These are phyloP conservation scores for Orbilia brochopaga DNA, from an alignment of 2,329 filamentous ascomycete species.

Conservation along the genomic window DNA sequence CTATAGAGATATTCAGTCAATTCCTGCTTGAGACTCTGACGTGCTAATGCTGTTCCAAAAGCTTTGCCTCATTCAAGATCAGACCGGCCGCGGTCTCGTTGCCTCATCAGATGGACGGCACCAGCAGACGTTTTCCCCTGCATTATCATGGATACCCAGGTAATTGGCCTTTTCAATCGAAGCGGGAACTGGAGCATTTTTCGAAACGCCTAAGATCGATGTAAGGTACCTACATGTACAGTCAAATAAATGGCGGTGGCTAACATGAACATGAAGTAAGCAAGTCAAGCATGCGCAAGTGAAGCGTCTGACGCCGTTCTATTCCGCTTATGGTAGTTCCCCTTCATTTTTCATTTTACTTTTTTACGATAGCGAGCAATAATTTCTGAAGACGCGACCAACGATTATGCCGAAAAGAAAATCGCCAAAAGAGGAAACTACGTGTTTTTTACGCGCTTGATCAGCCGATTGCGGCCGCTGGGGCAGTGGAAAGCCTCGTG, in stretches of 20 bases:
- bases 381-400: neutral
- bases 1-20: no score
- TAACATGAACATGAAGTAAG: neutral
- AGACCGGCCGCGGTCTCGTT: neutral
- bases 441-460: conserved; percentile 1
- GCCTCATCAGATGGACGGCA: neutral
- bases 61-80: neutral
- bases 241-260: neutral
- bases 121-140: conserved; percentile 1
- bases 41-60: neutral
- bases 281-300: no score
- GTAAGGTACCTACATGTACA: conserved; percentile 1
- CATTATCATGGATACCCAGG: conserved; percentile 1
- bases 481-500: neutral
- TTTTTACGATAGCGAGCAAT: neutral
- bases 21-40: no score
- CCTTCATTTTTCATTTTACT: neutral
- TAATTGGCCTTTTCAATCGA: neutral
- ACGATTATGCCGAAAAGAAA: neutral
- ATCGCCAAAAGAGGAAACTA: conserved; percentile 1
- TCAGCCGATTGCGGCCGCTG: neutral
- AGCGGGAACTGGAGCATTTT: neutral
- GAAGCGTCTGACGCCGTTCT: no score
- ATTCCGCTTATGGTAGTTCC: neutral
- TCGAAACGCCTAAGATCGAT: conserved; percentile 3